Conservation (phyloP, 768 basidiomycete species). For the Podaxis sp. region DNA sequence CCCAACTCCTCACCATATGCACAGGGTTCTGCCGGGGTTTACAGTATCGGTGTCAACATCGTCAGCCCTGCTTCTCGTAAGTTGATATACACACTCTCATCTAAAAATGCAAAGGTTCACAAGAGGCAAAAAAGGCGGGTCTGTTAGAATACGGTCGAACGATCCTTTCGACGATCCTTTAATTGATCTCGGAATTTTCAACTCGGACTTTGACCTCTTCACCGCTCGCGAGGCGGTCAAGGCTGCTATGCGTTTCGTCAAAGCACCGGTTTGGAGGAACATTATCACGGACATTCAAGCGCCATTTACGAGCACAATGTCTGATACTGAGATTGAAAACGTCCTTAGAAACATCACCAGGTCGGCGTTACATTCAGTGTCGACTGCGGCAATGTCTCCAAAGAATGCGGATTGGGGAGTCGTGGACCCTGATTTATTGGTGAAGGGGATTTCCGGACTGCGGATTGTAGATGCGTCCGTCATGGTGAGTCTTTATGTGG, state of each 20-base stretch:
- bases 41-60: constrained; percentile 21
- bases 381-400: constrained; percentile 33
- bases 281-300: constrained; percentile 16
- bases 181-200: constrained; percentile 19
- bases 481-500: constrained; percentile 24
- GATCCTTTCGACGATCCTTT: constrained; percentile 27
- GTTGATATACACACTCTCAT: not conserved
- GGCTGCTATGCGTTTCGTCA: constrained; percentile 19
- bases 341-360: constrained; percentile 23
- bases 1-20: not conserved
- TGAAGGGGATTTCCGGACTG: constrained; percentile 34
- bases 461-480: constrained; percentile 40
- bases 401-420: constrained; percentile 30
- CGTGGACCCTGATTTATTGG: constrained; percentile 35
- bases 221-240: constrained; percentile 24
- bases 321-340: constrained; percentile 13
- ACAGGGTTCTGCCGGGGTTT: constrained; percentile 21
- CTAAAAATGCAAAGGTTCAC: not conserved
- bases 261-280: constrained; percentile 20
- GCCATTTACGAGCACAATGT: constrained; percentile 13
- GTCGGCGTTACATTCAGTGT: constrained; percentile 31
- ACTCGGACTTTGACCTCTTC: constrained; percentile 16
- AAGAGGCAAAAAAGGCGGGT: constrained; percentile 18
- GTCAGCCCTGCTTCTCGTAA: constrained; percentile 30
- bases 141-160: constrained; percentile 19